Evolutionary conservation across 768 basidiomycete genomes (phyloP).

Genomic region (Cystofilobasidium bisporidii): DNA sequence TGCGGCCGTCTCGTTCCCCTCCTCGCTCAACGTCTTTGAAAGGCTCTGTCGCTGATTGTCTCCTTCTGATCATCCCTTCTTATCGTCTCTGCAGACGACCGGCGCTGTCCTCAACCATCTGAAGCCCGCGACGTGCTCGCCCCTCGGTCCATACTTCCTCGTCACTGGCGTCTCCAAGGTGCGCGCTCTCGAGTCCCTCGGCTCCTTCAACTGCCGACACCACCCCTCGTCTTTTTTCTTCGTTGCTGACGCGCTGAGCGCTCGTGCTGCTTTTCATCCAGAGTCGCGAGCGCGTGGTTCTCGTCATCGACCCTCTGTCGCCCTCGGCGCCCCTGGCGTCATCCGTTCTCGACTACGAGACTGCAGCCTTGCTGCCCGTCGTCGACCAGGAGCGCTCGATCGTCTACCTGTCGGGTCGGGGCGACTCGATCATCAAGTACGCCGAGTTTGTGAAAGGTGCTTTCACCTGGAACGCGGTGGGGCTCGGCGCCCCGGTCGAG

Average conservation of each 20-base stretch:
- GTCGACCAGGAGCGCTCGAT: slow-evolving; percentile 38
- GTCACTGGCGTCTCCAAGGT: slow-evolving; percentile 17
- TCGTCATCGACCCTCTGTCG: slow-evolving; percentile 32
- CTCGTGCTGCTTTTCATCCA: too few relatives aligned
- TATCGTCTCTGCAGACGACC: neutral
- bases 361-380: slow-evolving; percentile 35
- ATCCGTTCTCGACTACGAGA: slow-evolving; percentile 38
- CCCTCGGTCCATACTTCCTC: slow-evolving; percentile 18
- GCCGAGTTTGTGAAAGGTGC: neutral
- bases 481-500: slow-evolving; percentile 8
- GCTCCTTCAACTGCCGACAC: too few relatives aligned
- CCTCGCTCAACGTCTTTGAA: neutral
- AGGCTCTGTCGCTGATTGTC: neutral
- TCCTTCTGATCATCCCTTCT: neutral
- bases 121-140: slow-evolving; percentile 13
- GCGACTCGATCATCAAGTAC: neutral
- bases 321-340: slow-evolving; percentile 19
- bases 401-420: slow-evolving; percentile 38
- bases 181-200: too few relatives aligned
- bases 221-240: too few relatives aligned
- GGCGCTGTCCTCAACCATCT: slow-evolving; percentile 7
- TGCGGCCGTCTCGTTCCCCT: neutral
- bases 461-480: slow-evolving; percentile 9
- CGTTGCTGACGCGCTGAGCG: too few relatives aligned
- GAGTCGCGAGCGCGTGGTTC: slow-evolving; percentile 38